Evolutionary conservation across 2,329 filamentous ascomycete genomes (phyloP).

Genomic region (Trichoderma sp.): DNA sequence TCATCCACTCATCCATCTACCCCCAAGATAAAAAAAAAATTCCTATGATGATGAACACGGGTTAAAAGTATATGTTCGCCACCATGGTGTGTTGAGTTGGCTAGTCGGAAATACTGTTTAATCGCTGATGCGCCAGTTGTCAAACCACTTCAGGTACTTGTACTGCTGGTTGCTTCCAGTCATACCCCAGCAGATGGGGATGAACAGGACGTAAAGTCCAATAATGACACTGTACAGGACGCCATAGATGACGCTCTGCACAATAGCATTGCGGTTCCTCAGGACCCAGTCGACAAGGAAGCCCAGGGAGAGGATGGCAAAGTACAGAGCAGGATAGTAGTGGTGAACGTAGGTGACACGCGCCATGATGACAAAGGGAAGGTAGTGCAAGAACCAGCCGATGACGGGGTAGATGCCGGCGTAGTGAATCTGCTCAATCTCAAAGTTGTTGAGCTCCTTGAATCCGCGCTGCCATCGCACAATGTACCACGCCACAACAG

Average conservation of each 20-base stretch:
- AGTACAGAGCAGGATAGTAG: slow-evolving; percentile 98
- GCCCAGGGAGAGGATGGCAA: slow-evolving; percentile 84
- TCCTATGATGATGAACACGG: not conserved
- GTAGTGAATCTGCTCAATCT: slow-evolving; percentile 95
- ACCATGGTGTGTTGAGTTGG: not conserved
- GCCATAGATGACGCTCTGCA: slow-evolving; percentile 69
- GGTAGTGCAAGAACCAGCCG: slow-evolving; percentile 94
- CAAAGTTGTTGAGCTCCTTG: slow-evolving; percentile 70
- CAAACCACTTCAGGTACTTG: slow-evolving; percentile 91
- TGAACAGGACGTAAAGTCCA: slow-evolving; percentile 84
- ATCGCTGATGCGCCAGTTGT: slow-evolving; percentile 79
- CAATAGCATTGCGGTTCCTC: slow-evolving; percentile 58
- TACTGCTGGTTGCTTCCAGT: slow-evolving; percentile 79
- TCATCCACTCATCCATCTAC: not conserved
- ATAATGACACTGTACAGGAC: slow-evolving; percentile 71
- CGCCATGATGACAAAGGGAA: slow-evolving; percentile 95
- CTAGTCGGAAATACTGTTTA: slow-evolving; percentile 25
- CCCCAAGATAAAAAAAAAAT: not conserved
- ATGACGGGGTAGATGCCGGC: slow-evolving; percentile 85
- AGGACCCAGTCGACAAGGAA: slow-evolving; percentile 87
- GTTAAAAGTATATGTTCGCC: not conserved
- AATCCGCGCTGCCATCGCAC: slow-evolving; percentile 96
- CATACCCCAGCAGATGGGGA: slow-evolving; percentile 96
- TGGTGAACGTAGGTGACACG: slow-evolving; percentile 99
- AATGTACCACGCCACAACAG: slow-evolving; percentile 78